Conservation (phyloP, 352 stramenopile species). For the Phytopythium delawarense region DNA sequence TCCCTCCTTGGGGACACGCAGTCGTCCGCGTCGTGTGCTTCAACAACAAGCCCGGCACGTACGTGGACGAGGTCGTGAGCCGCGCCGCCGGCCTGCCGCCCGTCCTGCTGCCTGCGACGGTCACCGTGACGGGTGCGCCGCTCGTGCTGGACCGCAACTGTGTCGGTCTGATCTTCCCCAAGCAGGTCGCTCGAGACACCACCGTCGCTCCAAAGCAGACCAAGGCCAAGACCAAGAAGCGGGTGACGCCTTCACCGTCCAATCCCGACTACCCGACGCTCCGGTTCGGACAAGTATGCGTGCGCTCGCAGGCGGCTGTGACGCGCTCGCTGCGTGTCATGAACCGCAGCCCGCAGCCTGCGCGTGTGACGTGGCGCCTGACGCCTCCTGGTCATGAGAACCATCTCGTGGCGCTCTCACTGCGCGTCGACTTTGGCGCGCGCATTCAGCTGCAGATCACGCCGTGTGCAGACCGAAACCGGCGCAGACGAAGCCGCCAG, state of each 20-base stretch:
- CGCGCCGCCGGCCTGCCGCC: conserved; percentile 42
- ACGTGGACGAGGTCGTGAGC: conserved; percentile 60
- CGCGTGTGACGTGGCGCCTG: conserved; percentile 56
- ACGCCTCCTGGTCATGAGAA: conserved; percentile 40
- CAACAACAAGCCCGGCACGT: conserved; percentile 75
- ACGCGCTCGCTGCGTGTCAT: conserved; percentile 54
- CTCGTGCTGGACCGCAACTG: conserved; percentile 60
- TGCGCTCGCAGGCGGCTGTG: conserved; percentile 26
- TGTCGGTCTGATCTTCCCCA: conserved; percentile 47
- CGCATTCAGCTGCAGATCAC: conserved; percentile 42
- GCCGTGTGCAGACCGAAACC: conserved; percentile 11
- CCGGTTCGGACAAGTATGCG: conserved; percentile 42
- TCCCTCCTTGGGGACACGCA: conserved; percentile 56
- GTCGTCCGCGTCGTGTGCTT: conserved; percentile 56
- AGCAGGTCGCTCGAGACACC: neutral
- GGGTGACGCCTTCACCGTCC: neutral
- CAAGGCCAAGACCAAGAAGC: neutral
- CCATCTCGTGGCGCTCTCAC: conserved; percentile 47
- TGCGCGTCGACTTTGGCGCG: conserved; percentile 48
- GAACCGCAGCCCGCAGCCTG: conserved; percentile 60
- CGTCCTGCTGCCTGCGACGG: conserved; percentile 52
- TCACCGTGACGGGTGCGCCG: conserved; percentile 51
- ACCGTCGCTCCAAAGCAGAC: neutral
- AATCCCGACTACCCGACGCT: conserved; percentile 33
- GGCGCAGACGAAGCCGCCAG: neutral